Evolutionary conservation across 495 filamentous ascomycete genomes (phyloP).

Genomic region (Amniculicola lignicola): DNA sequence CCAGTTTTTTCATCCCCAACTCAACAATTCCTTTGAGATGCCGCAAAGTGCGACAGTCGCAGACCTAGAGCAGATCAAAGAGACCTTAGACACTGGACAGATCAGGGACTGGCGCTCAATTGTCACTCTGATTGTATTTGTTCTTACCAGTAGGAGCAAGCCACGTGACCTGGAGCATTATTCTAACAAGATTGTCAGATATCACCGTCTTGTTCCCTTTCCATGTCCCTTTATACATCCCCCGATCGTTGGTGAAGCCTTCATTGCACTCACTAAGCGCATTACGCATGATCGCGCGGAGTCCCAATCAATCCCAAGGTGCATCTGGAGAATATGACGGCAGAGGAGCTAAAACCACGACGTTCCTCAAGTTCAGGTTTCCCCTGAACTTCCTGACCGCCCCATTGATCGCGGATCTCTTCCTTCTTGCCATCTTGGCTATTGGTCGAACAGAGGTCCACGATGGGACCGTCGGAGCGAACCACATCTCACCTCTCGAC

Average conservation of each 20-base stretch:
- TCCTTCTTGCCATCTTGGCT: conserved; percentile 60
- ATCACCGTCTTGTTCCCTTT: conserved; percentile 63
- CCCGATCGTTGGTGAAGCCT: conserved; percentile 46
- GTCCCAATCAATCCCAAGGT: conserved; percentile 19
- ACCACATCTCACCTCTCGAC: conserved; percentile 59
- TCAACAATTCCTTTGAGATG: too few relatives aligned
- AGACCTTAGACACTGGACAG: conserved; percentile 31
- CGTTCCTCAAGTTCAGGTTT: conserved; percentile 49
- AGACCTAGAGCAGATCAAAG: not conserved
- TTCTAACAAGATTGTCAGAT: conserved; percentile 32
- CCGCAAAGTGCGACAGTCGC: too few relatives aligned
- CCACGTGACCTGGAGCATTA: not conserved
- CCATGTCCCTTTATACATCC: conserved; percentile 56
- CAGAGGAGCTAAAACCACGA: conserved; percentile 28
- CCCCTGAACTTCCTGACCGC: conserved; percentile 67
- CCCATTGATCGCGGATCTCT: conserved; percentile 62
- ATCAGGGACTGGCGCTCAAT: conserved; percentile 62
- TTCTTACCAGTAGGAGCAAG: conserved; percentile 47
- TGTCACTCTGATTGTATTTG: conserved; percentile 60
- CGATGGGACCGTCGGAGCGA: conserved; percentile 59
- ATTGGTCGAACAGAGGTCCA: conserved; percentile 60
- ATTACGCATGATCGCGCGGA: conserved; percentile 51
- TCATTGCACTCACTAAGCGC: conserved; percentile 43
- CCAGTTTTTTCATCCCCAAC: too few relatives aligned
- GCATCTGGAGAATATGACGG: not conserved